These are phyloP conservation scores for Phytophthora syringae DNA, from an alignment of 352 stramenopile species.

Conservation along the genomic window DNA sequence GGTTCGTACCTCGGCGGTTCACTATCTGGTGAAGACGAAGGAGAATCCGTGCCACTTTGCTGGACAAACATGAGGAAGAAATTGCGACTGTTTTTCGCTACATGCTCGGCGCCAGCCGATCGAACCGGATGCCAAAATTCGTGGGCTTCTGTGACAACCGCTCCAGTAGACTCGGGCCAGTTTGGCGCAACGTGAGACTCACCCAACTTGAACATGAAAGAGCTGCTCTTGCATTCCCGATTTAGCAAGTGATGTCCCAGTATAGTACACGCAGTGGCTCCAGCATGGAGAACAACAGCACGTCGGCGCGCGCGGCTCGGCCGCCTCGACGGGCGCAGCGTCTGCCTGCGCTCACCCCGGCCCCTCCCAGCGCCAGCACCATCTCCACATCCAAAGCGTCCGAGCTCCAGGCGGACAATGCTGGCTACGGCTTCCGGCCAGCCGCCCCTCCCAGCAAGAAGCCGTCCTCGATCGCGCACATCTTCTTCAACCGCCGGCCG, in stretches of 20 bases:
- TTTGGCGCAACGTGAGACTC: conserved; percentile 10
- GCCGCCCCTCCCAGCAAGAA: conserved; percentile 21
- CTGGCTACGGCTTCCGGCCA: no score
- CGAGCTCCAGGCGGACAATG: no score
- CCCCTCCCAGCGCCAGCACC: conserved; percentile 26
- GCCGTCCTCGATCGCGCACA: conserved; percentile 39
- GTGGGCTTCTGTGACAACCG: conserved; percentile 20
- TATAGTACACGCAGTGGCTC: no score
- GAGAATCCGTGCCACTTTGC: no score
- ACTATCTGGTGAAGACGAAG: no score
- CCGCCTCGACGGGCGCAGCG: conserved; percentile 23
- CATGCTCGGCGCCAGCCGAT: conserved; percentile 10
- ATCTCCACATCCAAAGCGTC: no score
- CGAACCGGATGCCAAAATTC: conserved; percentile 26
- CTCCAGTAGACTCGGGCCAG: not conserved
- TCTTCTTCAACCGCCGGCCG: conserved; percentile 57
- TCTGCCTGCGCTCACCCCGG: conserved; percentile 26
- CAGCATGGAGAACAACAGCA: conserved; percentile 24
- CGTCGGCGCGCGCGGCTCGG: conserved; percentile 1
- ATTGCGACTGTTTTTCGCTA: no score
- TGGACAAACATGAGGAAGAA: no score
- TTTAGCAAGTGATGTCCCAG: conserved; percentile 22
- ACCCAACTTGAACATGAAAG: conserved; percentile 20
- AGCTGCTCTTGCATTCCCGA: conserved; percentile 17
- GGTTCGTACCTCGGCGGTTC: no score